Conservation (phyloP, 768 basidiomycete species). For the Psilocybe cubensis region DNA sequence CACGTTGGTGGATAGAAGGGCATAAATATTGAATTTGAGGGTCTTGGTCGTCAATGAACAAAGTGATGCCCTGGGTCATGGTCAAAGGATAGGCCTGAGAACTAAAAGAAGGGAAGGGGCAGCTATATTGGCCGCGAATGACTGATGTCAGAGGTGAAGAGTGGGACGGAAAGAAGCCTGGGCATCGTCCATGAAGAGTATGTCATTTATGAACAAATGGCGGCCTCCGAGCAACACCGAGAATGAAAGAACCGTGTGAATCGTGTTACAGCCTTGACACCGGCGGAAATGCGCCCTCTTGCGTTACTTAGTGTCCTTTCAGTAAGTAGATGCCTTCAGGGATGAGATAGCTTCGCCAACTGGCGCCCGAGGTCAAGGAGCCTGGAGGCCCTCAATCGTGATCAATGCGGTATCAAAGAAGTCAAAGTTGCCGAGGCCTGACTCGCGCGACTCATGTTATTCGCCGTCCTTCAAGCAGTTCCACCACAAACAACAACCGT, state of each 20-base stretch:
- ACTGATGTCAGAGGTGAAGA: constrained; percentile 1
- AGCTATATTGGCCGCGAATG: constrained; percentile 24
- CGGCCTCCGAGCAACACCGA: neutral
- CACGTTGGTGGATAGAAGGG: constrained; percentile 32
- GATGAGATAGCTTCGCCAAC: too few species aligned
- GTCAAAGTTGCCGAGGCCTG: too few species aligned
- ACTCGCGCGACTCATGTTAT: too few species aligned
- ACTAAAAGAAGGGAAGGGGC: constrained; percentile 23
- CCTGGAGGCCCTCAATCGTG: too few species aligned
- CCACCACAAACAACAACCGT: too few species aligned
- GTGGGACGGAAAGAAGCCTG: constrained; percentile 1
- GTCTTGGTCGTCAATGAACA: constrained; percentile 45
- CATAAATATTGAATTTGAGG: constrained; percentile 39
- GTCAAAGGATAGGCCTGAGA: constrained; percentile 3
- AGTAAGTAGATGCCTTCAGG: too few species aligned
- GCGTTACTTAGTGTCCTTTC: too few species aligned
- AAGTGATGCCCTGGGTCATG: constrained; percentile 22
- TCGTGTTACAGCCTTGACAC: neutral
- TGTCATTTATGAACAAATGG: constrained; percentile 4
- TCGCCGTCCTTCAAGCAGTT: too few species aligned
- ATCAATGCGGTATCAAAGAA: too few species aligned
- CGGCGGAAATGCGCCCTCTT: too few species aligned
- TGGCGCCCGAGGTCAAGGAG: too few species aligned
- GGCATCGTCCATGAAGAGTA: neutral
- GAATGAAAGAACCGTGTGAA: neutral